phyloP scores from a whole-genome alignment of 1,284 basidiomycete species.

The Boletus sp. region DNA sequence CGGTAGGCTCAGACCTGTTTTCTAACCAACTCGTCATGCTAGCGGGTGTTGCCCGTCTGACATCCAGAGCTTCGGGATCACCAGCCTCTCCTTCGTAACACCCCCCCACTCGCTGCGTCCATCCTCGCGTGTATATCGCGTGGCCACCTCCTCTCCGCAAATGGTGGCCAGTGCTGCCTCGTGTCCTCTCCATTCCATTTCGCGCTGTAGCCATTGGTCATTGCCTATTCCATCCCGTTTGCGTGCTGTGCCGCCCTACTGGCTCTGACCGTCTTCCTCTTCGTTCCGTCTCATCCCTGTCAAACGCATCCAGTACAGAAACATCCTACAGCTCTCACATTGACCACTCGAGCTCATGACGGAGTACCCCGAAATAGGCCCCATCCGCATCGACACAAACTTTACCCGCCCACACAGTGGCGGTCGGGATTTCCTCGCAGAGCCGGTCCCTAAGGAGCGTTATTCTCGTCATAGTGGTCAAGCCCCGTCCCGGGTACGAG shows the following conservation, averaged over 20 bases:
- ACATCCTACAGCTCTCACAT: not conserved
- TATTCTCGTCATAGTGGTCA: conserved; percentile 38
- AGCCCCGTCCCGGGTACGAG: conserved; percentile 30
- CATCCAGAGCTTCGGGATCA: not conserved
- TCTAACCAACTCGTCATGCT: too few relatives aligned
- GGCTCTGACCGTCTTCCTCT: not conserved
- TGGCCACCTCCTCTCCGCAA: conserved; percentile 18
- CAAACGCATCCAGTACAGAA: conserved; percentile 1
- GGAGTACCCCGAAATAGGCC: conserved; percentile 30
- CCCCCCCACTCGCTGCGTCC: not conserved
- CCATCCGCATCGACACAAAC: conserved; percentile 37
- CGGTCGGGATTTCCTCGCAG: conserved; percentile 33
- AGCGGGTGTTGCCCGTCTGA: too few relatives aligned
- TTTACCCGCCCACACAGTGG: conserved; percentile 34
- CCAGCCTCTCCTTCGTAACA: not conserved
- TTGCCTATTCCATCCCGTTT: conserved; percentile 31
- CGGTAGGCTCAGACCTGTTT: too few relatives aligned
- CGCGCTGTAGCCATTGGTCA: conserved; percentile 15
- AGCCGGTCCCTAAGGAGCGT: conserved; percentile 31
- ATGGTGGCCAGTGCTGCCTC: conserved; percentile 29
- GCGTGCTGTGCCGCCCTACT: conserved; percentile 29
- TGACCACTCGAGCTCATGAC: conserved; percentile 18
- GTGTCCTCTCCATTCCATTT: conserved; percentile 31
- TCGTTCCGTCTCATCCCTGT: conserved; percentile 3
- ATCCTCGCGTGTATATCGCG: conserved; percentile 20